Percentiles rank a stretch among this genome's conserved stretches.
These are phyloP conservation scores for Tolypocladium tundrense DNA, from an alignment of 2,329 filamentous ascomycete genomes.

Conservation along the genomic window DNA sequence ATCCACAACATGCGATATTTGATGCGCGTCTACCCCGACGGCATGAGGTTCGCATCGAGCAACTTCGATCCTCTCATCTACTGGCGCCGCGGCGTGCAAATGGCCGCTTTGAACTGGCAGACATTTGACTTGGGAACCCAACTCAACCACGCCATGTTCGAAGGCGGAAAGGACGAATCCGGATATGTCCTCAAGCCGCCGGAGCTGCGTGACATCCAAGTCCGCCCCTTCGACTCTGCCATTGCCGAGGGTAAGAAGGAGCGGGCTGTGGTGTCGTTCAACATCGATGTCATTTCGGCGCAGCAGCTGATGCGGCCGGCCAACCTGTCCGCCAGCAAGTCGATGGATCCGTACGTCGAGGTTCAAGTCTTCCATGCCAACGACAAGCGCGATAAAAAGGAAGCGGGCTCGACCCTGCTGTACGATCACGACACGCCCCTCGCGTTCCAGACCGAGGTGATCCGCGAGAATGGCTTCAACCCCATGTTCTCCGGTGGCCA, in stretches of 20 bases:
- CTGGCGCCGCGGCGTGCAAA: slow-evolving; percentile 93
- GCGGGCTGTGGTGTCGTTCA: slow-evolving; percentile 75
- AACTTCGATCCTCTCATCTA: slow-evolving; percentile 93
- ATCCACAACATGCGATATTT: slow-evolving; percentile 85
- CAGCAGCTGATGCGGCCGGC: slow-evolving; percentile 85
- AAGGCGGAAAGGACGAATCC: slow-evolving; percentile 72
- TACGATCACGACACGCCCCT: slow-evolving; percentile 49
- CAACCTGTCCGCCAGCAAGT: slow-evolving; percentile 58
- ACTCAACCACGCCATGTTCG: slow-evolving; percentile 96
- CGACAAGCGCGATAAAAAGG: slow-evolving; percentile 82
- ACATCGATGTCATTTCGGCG: slow-evolving; percentile 81
- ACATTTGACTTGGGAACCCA: slow-evolving; percentile 95
- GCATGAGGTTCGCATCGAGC: slow-evolving; percentile 69
- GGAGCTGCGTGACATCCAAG: slow-evolving; percentile 64
- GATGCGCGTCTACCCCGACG: slow-evolving; percentile 89
- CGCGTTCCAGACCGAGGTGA: slow-evolving; percentile 68
- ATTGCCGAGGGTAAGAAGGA: slow-evolving; percentile 57
- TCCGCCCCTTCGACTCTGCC: slow-evolving; percentile 38
- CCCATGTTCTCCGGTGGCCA: slow-evolving; percentile 67
- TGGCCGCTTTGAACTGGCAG: slow-evolving; percentile 98
- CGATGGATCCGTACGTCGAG: slow-evolving; percentile 87
- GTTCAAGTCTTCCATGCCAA: slow-evolving; percentile 92
- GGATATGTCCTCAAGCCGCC: slow-evolving; percentile 92
- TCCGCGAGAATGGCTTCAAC: slow-evolving; percentile 86
- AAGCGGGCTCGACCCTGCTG: slow-evolving; percentile 49